phyloP scores from a whole-genome alignment of 2,329 filamentous ascomycete species.

The Thielaviopsis ethacetica region DNA sequence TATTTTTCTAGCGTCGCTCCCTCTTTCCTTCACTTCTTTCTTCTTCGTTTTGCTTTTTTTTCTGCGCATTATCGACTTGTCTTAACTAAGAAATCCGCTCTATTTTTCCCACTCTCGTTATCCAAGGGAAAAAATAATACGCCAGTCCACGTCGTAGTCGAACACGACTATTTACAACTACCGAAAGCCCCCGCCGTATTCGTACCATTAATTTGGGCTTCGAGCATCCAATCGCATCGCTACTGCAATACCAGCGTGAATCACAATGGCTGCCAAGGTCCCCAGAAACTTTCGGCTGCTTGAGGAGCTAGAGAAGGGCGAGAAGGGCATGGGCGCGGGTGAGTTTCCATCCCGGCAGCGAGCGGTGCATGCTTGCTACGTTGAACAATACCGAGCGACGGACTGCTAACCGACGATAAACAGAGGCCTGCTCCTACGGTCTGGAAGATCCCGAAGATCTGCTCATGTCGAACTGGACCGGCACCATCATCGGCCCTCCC shows the following conservation, averaged over 20 bases:
- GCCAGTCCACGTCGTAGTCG: background rate
- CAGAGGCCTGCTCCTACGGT: constrained; percentile 94
- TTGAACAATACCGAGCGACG: background rate
- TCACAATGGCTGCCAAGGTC: constrained; percentile 39
- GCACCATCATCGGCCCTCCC: constrained; percentile 89
- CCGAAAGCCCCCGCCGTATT: too few species aligned
- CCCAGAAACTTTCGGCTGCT: constrained; percentile 92
- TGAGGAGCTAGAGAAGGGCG: constrained; percentile 96
- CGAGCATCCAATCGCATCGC: background rate
- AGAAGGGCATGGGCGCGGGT: constrained; percentile 92
- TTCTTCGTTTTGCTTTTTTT: background rate
- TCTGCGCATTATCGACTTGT: background rate
- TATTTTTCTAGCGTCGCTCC: background rate
- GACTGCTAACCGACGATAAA: background rate
- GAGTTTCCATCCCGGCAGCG: constrained; percentile 11
- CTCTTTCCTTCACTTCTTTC: background rate
- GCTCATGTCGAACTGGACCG: constrained; percentile 97
- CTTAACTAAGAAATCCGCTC: too few species aligned
- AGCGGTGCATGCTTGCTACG: background rate
- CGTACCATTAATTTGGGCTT: background rate
- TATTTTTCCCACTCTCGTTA: too few species aligned
- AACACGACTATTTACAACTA: background rate
- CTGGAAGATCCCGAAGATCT: constrained; percentile 87
- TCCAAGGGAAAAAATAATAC: background rate
- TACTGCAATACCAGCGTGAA: background rate